Conservation (phyloP, 1,139 yeast species). For the Yamadazyma trypodendri region DNA sequence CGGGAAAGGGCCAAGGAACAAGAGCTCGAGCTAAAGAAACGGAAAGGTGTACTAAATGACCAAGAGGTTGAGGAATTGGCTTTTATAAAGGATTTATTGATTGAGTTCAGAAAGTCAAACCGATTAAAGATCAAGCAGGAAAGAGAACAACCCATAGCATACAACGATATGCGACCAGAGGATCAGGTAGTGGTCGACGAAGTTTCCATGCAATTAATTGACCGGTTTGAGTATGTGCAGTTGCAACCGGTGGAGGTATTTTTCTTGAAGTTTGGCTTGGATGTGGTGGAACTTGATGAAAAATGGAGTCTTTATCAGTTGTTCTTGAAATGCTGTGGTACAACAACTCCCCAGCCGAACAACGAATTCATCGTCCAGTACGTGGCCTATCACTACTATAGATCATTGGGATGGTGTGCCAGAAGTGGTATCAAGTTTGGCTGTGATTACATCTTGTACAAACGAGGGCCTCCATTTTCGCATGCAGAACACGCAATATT, state of each 20-base stretch:
- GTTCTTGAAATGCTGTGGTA: constrained; percentile 24
- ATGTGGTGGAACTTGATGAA: constrained; percentile 28
- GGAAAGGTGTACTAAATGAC: constrained; percentile 22
- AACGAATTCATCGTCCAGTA: constrained; percentile 53
- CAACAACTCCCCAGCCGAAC: constrained; percentile 20
- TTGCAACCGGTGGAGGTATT: constrained; percentile 75
- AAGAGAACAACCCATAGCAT: constrained; percentile 11
- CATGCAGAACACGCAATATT: constrained; percentile 85
- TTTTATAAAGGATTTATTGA: constrained; percentile 22
- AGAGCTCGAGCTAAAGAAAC: constrained; percentile 30
- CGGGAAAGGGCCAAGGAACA: constrained; percentile 44
- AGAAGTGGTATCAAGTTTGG: constrained; percentile 92
- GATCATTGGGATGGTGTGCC: constrained; percentile 94
- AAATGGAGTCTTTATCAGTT: constrained; percentile 20
- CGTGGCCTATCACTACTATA: constrained; percentile 79
- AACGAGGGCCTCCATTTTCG: constrained; percentile 90
- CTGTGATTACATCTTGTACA: constrained; percentile 74
- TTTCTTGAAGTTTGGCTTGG: constrained; percentile 58
- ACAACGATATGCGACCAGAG: constrained; percentile 25
- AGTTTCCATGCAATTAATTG: constrained; percentile 18
- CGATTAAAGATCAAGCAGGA: constrained; percentile 14
- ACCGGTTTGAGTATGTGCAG: constrained; percentile 65
- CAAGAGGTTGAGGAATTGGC: constrained; percentile 30
- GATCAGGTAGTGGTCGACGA: constrained; percentile 41
- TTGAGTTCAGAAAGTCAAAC: constrained; percentile 22